Percentiles rank a stretch among this genome's conserved stretches.
Conservation (phyloP, 2,329 filamentous ascomycete species). For the Alternaria sp. region DNA sequence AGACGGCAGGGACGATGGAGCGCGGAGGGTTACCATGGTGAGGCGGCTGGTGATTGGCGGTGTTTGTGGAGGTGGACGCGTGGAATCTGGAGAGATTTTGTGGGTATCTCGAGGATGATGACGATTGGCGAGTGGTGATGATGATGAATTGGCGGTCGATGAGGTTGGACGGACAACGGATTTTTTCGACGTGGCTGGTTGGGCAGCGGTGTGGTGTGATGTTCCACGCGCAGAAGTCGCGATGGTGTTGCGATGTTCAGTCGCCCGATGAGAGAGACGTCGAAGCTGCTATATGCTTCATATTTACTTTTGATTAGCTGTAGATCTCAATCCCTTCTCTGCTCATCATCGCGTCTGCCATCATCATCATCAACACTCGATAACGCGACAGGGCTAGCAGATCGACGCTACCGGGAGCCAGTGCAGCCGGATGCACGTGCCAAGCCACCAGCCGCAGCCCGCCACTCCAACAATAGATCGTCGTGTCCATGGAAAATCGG, state of each 20-base stretch:
- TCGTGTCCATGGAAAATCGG: constrained; percentile 6
- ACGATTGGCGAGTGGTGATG: not conserved
- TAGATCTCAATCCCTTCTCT: not conserved
- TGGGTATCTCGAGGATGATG: constrained; percentile 6
- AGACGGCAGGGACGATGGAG: constrained; percentile 31
- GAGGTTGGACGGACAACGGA: constrained; percentile 8
- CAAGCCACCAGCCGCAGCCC: constrained; percentile 3
- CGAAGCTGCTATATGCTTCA: not conserved
- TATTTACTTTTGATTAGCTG: not conserved
- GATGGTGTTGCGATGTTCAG: not conserved
- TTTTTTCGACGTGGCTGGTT: constrained; percentile 1
- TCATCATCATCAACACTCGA: not conserved
- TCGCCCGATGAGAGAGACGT: not conserved
- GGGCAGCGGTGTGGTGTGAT: not conserved
- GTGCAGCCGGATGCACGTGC: constrained; percentile 8
- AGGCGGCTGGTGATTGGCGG: not conserved
- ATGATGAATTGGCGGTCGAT: not conserved
- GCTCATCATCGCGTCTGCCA: not conserved
- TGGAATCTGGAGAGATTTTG: constrained; percentile 10
- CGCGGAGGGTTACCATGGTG: constrained; percentile 34
- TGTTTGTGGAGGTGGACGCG: constrained; percentile 7
- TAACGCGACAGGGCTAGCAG: constrained; percentile 1
- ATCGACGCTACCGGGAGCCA: constrained; percentile 14
- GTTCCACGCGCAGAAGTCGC: not conserved
- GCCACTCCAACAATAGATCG: constrained; percentile 28